phyloP scores from a whole-genome alignment of 345 rosid genomes.

The Jatropha curcas region DNA sequence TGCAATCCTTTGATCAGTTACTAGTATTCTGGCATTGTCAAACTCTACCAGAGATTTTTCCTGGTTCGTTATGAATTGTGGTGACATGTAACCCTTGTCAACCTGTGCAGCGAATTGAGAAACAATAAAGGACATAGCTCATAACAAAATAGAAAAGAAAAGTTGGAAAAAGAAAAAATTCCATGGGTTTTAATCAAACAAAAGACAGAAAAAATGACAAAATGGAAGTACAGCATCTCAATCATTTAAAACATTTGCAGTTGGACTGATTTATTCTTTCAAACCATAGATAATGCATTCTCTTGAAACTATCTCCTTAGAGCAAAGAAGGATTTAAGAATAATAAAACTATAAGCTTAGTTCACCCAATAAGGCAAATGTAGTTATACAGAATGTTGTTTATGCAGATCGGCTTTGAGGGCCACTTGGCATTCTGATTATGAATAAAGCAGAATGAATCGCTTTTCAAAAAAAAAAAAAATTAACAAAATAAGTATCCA shows the following conservation, averaged over 20 bases:
- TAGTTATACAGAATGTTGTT: background rate
- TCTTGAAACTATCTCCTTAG: background rate
- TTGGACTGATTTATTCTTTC: background rate
- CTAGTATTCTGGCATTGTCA: conserved; percentile 72
- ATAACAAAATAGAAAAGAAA: background rate
- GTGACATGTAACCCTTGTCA: conserved; percentile 83
- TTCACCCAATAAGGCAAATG: background rate
- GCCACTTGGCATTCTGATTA: background rate
- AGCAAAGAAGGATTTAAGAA: background rate
- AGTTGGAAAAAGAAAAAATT: background rate
- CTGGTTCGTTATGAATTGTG: conserved; percentile 80
- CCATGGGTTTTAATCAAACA: background rate
- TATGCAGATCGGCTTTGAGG: background rate
- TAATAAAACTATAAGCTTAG: background rate
- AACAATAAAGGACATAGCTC: conserved; percentile 2
- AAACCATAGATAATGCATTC: background rate
- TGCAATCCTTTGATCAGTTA: conserved; percentile 72
- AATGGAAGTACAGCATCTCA: background rate
- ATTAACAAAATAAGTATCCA: too few species aligned
- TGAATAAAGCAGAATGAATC: background rate
- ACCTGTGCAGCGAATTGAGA: conserved; percentile 41
- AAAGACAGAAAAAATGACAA: background rate
- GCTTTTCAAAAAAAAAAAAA: too few species aligned
- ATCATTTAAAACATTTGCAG: background rate
- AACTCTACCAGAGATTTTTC: conserved; percentile 75